A percentile compares a stretch with the other conserved stretches of the same genome.
Evolutionary conservation across 345 rosid species (phyloP).

Genomic region (Firmiana major): DNA sequence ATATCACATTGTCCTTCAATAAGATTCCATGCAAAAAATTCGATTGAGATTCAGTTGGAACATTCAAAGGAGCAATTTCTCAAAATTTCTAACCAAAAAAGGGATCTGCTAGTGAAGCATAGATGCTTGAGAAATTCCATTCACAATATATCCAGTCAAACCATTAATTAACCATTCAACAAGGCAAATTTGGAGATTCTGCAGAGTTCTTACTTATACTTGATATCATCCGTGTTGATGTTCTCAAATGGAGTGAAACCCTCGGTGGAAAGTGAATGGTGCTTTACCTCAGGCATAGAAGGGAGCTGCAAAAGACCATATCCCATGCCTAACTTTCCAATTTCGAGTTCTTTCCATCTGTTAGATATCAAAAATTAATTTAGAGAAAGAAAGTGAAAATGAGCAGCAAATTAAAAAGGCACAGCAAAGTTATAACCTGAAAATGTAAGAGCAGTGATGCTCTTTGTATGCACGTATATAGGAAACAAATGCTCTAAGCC

Average conservation of each 20-base stretch:
- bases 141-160: not conserved
- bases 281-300: constrained; percentile 81
- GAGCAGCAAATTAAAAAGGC: not conserved
- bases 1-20: not conserved
- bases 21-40: not conserved
- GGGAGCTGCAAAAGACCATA: constrained; percentile 87
- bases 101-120: not conserved
- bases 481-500: constrained; percentile 88
- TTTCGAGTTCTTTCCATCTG: constrained; percentile 85
- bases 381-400: not conserved
- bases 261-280: constrained; percentile 60
- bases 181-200: not conserved
- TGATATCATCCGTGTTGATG: constrained; percentile 63
- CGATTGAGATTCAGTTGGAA: not conserved
- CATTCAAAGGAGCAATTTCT: not conserved
- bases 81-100: not conserved
- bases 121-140: not conserved
- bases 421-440: constrained; percentile 45
- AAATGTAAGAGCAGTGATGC: constrained; percentile 79
- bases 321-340: constrained; percentile 95
- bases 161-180: not conserved
- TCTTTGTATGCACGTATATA: constrained; percentile 85
- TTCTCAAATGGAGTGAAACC: constrained; percentile 69
- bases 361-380: constrained; percentile 1
- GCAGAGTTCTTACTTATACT: constrained; percentile 56